A percentile compares a stretch with the other conserved stretches of the same genome.
Evolutionary conservation across 495 filamentous ascomycete genomes (phyloP).

Genomic region (Elaphomyces granulatus): DNA sequence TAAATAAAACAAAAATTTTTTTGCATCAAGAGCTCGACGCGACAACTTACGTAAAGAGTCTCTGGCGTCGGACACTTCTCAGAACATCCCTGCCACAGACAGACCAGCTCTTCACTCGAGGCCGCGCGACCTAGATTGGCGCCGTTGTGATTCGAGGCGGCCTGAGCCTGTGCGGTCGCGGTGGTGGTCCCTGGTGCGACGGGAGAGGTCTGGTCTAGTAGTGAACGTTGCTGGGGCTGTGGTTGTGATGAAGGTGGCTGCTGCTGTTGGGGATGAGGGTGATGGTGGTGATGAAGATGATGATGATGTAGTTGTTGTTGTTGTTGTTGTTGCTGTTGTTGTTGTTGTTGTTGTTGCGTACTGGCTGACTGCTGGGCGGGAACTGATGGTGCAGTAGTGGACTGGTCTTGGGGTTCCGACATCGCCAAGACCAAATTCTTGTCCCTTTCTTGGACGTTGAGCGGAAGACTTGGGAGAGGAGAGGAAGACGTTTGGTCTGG

Average conservation of each 20-base stretch:
- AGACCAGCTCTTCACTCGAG: conserved; percentile 47
- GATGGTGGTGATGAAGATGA: too few relatives aligned
- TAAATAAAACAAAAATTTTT: too few relatives aligned
- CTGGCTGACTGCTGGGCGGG: conserved; percentile 4
- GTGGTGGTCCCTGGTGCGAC: background rate
- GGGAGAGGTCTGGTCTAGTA: background rate
- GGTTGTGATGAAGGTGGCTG: background rate
- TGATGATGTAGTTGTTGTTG: conserved; percentile 3
- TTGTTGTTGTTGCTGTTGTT: conserved; percentile 1
- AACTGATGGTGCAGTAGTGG: conserved; percentile 4
- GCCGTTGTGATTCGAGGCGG: conserved; percentile 15
- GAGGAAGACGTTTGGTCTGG: too few relatives aligned
- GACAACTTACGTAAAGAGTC: conserved; percentile 69
- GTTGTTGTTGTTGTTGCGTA: conserved; percentile 2
- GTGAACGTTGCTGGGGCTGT: background rate
- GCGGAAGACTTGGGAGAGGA: conserved; percentile 9
- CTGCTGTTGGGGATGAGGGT: conserved; percentile 1
- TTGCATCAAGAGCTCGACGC: too few relatives aligned
- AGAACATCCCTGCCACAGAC: conserved; percentile 75
- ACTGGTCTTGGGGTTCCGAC: conserved; percentile 17
- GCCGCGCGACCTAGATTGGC: conserved; percentile 10
- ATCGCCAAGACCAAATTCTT: conserved; percentile 20
- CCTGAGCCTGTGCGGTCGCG: conserved; percentile 3
- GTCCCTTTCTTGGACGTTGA: conserved; percentile 14
- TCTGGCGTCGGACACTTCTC: conserved; percentile 72